Percentiles rank a stretch among this genome's conserved stretches.
These are phyloP conservation scores for Tolypocladium amazonense DNA, from an alignment of 2,329 filamentous ascomycete genomes.

Conservation along the genomic window DNA sequence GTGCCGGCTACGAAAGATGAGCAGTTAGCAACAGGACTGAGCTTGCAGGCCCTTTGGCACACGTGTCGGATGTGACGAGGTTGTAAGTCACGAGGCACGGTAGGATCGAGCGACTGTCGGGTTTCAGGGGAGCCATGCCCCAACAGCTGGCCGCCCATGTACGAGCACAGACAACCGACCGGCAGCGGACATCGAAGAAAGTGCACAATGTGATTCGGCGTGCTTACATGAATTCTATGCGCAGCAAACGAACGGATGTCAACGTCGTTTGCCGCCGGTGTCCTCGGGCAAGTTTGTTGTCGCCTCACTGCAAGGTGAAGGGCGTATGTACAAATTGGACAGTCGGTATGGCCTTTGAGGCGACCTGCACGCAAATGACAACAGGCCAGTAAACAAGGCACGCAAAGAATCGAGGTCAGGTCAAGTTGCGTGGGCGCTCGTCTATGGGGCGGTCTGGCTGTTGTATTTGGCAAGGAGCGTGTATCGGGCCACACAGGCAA, in stretches of 20 bases:
- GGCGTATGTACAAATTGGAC: background rate
- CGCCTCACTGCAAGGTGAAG: background rate
- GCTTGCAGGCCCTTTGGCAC: background rate
- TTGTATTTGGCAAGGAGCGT: slow-evolving; percentile 1
- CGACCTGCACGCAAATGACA: background rate
- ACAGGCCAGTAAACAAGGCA: background rate
- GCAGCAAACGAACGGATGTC: slow-evolving; percentile 1
- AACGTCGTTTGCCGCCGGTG: slow-evolving; percentile 1
- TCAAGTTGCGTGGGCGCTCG: background rate
- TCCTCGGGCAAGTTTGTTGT: background rate
- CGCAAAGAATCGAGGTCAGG: background rate
- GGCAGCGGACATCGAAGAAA: background rate
- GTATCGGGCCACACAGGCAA: background rate
- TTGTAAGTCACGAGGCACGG: background rate
- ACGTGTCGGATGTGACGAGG: background rate
- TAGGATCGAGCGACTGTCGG: background rate
- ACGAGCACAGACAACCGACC: background rate
- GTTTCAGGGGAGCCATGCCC: background rate
- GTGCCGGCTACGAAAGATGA: background rate
- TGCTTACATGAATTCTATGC: slow-evolving; percentile 1
- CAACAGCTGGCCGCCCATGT: background rate
- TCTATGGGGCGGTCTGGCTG: background rate
- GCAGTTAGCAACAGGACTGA: background rate
- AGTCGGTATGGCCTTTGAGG: background rate
- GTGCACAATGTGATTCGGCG: background rate